A percentile compares a stretch with the other conserved stretches of the same genome.
Conservation (phyloP, 345 rosid species). For the Kandelia obovata region DNA sequence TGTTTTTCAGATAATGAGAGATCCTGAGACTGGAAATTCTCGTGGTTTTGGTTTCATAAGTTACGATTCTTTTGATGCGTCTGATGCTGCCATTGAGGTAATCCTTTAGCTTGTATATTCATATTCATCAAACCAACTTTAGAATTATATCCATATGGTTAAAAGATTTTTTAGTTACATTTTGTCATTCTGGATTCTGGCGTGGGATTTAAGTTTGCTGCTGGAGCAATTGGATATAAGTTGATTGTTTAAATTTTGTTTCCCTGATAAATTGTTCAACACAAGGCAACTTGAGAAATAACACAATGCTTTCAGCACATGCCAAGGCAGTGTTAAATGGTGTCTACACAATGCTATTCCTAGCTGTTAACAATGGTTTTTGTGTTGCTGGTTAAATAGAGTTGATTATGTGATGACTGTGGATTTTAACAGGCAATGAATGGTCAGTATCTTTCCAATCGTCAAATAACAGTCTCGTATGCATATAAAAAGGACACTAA, state of each 20-base stretch:
- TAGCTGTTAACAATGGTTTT: too few species aligned
- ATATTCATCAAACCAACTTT: background rate
- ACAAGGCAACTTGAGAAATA: too few species aligned
- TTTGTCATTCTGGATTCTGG: too few species aligned
- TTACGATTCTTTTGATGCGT: slow-evolving; percentile 96
- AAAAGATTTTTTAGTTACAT: background rate
- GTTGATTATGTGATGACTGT: slow-evolving; percentile 10
- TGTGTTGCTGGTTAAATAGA: background rate
- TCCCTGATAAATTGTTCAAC: too few species aligned
- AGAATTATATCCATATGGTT: background rate
- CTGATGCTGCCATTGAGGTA: slow-evolving; percentile 99
- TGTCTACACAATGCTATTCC: too few species aligned
- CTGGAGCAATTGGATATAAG: too few species aligned
- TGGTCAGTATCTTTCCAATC: slow-evolving; percentile 93
- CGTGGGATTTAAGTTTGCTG: too few species aligned
- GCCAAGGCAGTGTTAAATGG: too few species aligned
- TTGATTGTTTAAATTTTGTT: too few species aligned
- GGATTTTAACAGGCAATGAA: slow-evolving; percentile 70
- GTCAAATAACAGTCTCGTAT: slow-evolving; percentile 93
- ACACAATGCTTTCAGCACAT: too few species aligned
- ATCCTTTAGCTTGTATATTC: slow-evolving; percentile 3
- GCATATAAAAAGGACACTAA: slow-evolving; percentile 98
- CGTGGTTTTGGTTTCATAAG: slow-evolving; percentile 98
- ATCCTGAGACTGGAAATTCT: slow-evolving; percentile 96
- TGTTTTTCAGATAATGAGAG: slow-evolving; percentile 80